A percentile compares a stretch with the other conserved stretches of the same genome.
Conservation (phyloP, 2,329 filamentous ascomycete species). For the Arthrobotrys conoides region DNA sequence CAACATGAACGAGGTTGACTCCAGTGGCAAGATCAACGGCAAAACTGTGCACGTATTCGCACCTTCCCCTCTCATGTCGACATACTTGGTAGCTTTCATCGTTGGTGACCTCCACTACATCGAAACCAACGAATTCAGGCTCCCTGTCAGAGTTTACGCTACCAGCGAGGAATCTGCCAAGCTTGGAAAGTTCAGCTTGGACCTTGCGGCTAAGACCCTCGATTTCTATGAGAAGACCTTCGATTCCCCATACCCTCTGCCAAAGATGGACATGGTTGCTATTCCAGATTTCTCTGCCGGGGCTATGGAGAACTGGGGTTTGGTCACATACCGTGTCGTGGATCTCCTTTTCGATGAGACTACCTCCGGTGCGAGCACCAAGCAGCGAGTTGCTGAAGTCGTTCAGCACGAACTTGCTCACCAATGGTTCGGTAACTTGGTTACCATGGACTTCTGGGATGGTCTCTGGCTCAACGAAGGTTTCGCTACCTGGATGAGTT, state of each 20-base stretch:
- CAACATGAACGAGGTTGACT: conserved; percentile 82
- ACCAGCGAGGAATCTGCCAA: conserved; percentile 85
- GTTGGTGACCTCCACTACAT: conserved; percentile 94
- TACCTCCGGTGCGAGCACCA: conserved; percentile 86
- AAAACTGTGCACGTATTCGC: conserved; percentile 93
- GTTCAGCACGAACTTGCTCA: conserved; percentile 97
- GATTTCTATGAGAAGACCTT: conserved; percentile 97
- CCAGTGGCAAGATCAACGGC: conserved; percentile 78
- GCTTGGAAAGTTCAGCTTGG: conserved; percentile 89
- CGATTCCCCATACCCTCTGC: conserved; percentile 85
- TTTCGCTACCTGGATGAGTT: conserved; percentile 92
- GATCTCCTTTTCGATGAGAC: conserved; percentile 93
- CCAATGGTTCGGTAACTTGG: conserved; percentile 98
- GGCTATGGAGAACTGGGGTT: conserved; percentile 98
- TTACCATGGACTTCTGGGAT: conserved; percentile 99
- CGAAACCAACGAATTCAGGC: conserved; percentile 89
- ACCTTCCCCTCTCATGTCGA: conserved; percentile 93
- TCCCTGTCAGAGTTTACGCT: conserved; percentile 93
- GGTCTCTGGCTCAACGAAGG: conserved; percentile 96
- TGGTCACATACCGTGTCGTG: conserved; percentile 94
- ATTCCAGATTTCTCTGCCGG: conserved; percentile 96
- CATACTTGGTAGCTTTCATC: conserved; percentile 93
- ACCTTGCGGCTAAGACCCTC: conserved; percentile 89
- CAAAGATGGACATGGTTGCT: conserved; percentile 97
- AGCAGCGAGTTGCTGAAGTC: conserved; percentile 93